phyloP scores from a whole-genome alignment of 352 stramenopile species.

The Globisporangium alternatum region DNA sequence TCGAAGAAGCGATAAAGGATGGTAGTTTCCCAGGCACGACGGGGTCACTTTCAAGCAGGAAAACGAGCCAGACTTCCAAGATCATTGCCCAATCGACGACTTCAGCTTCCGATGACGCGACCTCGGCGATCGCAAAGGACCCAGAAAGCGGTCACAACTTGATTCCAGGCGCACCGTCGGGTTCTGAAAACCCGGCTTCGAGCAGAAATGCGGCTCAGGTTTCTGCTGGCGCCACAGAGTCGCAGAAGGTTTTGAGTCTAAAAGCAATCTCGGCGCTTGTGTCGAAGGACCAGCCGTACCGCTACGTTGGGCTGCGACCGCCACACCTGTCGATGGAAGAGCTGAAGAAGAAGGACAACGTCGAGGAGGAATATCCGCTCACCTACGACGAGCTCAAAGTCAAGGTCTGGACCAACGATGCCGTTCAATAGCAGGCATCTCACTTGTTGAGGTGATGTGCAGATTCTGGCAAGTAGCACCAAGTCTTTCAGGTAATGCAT shows the following conservation, averaged over 20 bases:
- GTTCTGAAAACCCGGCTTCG: neutral
- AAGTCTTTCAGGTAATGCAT: slow-evolving; percentile 17
- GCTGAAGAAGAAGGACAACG: slow-evolving; percentile 80
- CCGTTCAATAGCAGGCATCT: slow-evolving; percentile 6
- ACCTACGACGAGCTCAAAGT: slow-evolving; percentile 85
- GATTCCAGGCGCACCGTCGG: neutral
- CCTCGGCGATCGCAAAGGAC: neutral
- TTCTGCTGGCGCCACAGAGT: neutral
- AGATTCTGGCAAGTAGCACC: neutral
- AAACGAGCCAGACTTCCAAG: slow-evolving; percentile 1
- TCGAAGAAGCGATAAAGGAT: slow-evolving; percentile 19
- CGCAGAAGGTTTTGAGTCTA: slow-evolving; percentile 26
- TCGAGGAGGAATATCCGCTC: slow-evolving; percentile 85
- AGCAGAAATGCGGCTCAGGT: neutral
- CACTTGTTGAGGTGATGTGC: neutral
- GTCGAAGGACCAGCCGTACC: slow-evolving; percentile 71
- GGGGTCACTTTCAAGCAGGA: neutral
- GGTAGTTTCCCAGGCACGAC: neutral
- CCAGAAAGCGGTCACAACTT: slow-evolving; percentile 11
- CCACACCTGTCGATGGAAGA: slow-evolving; percentile 76
- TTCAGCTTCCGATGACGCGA: neutral
- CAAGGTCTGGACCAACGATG: slow-evolving; percentile 70
- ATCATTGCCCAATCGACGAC: neutral
- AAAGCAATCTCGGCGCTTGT: slow-evolving; percentile 36
- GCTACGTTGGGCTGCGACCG: slow-evolving; percentile 56